Conservation (phyloP, 179 eudicot genomes). For the Carnegiea gigantea region DNA sequence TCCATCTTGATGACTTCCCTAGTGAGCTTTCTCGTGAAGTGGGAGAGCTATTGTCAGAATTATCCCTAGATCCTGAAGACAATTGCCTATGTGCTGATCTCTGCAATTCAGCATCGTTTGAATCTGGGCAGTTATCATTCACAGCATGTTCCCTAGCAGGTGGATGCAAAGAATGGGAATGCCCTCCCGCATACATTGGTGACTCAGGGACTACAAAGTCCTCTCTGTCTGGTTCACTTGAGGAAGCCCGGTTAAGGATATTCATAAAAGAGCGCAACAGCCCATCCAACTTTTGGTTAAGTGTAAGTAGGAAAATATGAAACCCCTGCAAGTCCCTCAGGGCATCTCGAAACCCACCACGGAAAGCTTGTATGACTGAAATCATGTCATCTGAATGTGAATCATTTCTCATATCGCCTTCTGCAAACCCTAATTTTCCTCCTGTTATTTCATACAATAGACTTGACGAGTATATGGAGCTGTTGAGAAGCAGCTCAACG, state of each 20-base stretch:
- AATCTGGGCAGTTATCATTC: conserved; percentile 44
- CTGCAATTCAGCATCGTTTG: conserved; percentile 57
- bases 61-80: conserved; percentile 65
- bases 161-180: conserved; percentile 37
- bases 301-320: conserved; percentile 90
- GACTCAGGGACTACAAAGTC: conserved; percentile 70
- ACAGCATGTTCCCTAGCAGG: conserved; percentile 50
- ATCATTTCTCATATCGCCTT: conserved; percentile 33
- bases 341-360: conserved; percentile 88
- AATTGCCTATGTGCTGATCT: conserved; percentile 50
- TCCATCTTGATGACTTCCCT: conserved; percentile 63
- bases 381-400: conserved; percentile 44
- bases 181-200: conserved; percentile 41
- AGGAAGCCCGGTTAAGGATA: conserved; percentile 54
- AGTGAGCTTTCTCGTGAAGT: conserved; percentile 65
- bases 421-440: conserved; percentile 73
- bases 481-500: conserved; percentile 92
- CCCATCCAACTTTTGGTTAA: conserved; percentile 85
- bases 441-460: conserved; percentile 76
- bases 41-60: conserved; percentile 60
- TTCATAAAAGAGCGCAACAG: conserved; percentile 64
- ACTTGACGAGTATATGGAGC: conserved; percentile 70
- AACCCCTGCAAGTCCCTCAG: conserved; percentile 94
- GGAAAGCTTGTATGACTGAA: conserved; percentile 64
- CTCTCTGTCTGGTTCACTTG: conserved; percentile 72